Conservation (phyloP, 805 yeast species). For the Nakazawaea ernobii region DNA sequence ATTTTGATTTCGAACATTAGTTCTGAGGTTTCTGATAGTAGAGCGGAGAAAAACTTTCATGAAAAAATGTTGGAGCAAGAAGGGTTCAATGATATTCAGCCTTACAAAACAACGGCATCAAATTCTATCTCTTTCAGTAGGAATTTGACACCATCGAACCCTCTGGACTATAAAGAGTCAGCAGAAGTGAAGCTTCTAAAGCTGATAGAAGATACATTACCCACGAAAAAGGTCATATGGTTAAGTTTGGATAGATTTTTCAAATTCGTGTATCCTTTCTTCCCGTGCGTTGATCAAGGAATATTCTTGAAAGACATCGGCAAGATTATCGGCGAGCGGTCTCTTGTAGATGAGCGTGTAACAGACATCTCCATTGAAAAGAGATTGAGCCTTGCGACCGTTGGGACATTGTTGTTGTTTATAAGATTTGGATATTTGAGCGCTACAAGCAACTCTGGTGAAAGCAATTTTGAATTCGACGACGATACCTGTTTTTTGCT, state of each 20-base stretch:
- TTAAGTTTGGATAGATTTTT: slow-evolving; percentile 38
- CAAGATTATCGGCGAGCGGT: slow-evolving; percentile 31
- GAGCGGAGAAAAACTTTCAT: slow-evolving; percentile 24
- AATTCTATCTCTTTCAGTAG: slow-evolving; percentile 15
- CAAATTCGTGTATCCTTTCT: slow-evolving; percentile 37
- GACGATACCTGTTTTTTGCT: slow-evolving; percentile 31
- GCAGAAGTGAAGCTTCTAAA: slow-evolving; percentile 18
- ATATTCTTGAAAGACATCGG: slow-evolving; percentile 27
- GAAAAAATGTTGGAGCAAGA: slow-evolving; percentile 29
- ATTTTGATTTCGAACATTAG: not conserved
- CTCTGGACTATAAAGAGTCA: slow-evolving; percentile 13
- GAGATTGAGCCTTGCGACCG: slow-evolving; percentile 40
- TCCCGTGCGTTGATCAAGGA: slow-evolving; percentile 40
- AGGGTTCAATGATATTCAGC: slow-evolving; percentile 32
- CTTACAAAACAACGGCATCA: slow-evolving; percentile 16
- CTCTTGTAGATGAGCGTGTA: slow-evolving; percentile 27
- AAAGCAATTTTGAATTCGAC: slow-evolving; percentile 23
- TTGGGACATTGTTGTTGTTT: slow-evolving; percentile 41
- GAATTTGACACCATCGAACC: slow-evolving; percentile 13
- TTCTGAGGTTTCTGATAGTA: not conserved
- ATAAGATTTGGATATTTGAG: slow-evolving; percentile 39
- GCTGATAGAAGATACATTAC: slow-evolving; percentile 33
- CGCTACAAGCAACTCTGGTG: slow-evolving; percentile 25
- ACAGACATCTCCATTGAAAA: slow-evolving; percentile 28
- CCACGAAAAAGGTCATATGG: slow-evolving; percentile 40